Evolutionary conservation across 257 asterid species (phyloP), one percentile per base, ranked within the genome.

Genomic region (Ilex asprella): DNA sequence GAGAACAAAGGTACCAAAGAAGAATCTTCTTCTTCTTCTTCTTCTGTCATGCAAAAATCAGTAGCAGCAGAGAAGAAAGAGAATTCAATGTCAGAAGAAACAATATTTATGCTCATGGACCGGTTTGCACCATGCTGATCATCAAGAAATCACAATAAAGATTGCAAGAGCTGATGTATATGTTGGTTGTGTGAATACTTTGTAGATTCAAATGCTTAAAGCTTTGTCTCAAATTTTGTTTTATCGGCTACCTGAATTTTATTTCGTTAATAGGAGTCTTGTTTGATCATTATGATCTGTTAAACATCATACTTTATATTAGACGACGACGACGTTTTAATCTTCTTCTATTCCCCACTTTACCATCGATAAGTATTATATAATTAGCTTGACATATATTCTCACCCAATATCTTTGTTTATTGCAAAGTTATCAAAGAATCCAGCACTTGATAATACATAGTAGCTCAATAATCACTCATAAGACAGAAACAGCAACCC

Each of bases 101-200:
- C 85, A 1, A 62, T 86, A 3, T 69, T 68, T 39, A 63, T 84
- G 83, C 87, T 89, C 73, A 75, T 89, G 80, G 97, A 89, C 75
- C 88, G 93, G 2, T 86, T 86, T 58, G 86, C 90, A n/a, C 89
- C 94, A 1, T 76, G 80, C 39, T 89, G 78, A 79, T 46, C 39
- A 31, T 50, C 62, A 41, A 32, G 1, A 35, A 5, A 16, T 5
- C 9, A 43, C 4, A 27, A 3, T 3, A 6, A 3, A 1, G 12
- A 31, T 1, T 10, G 2, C 16, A n/a, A 30, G 10, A 30, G 7
- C 49, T 47, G 54, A 43, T 54, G 56, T 63, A 44, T n/a, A 12
- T 12, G 16, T 49, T 11, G 3, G 14, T 49, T n/a, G 16, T 49
- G 14, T 49, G 14, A 11, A 49, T 49, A 4, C 14, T 12, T 49